Evolutionary conservation across 768 basidiomycete genomes (phyloP).

Genomic region (Xerocomellus intermedius): DNA sequence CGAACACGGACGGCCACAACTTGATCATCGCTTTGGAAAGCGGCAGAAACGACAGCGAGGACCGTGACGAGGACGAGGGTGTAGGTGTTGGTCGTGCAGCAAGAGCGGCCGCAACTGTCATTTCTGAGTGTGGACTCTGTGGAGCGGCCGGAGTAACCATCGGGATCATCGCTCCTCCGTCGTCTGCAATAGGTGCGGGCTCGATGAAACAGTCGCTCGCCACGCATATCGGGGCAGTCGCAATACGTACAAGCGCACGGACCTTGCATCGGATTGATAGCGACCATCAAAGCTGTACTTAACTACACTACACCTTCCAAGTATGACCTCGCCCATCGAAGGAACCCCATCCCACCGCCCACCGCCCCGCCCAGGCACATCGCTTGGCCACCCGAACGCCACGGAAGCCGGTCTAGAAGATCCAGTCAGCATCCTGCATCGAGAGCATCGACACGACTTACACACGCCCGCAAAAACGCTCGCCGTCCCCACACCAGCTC

Average conservation of each 20-base stretch:
- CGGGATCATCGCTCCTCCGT: constrained; percentile 15
- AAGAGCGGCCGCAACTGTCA: constrained; percentile 8
- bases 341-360: constrained; percentile 51
- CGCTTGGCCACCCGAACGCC: constrained; percentile 47
- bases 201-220: constrained; percentile 5
- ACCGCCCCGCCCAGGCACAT: constrained; percentile 55
- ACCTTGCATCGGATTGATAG: constrained; percentile 1
- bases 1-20: constrained; percentile 58
- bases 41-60: constrained; percentile 23
- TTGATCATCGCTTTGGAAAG: constrained; percentile 55
- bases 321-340: constrained; percentile 40
- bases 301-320: constrained; percentile 22
- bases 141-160: constrained; percentile 4
- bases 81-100: constrained; percentile 8
- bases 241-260: constrained; percentile 11
- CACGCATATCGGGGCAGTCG: neutral
- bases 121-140: constrained; percentile 3
- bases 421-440: neutral
- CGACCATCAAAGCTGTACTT: neutral
- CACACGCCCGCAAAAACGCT: constrained; percentile 55
- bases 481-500: constrained; percentile 66
- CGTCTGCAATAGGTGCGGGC: neutral
- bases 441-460: constrained; percentile 32
- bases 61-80: constrained; percentile 13
- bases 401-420: constrained; percentile 54